Evolutionary conservation across 164 flowering plant species (phyloP), one percentile per base, ranked within the genome.

Genomic region (Aristolochia californica): DNA sequence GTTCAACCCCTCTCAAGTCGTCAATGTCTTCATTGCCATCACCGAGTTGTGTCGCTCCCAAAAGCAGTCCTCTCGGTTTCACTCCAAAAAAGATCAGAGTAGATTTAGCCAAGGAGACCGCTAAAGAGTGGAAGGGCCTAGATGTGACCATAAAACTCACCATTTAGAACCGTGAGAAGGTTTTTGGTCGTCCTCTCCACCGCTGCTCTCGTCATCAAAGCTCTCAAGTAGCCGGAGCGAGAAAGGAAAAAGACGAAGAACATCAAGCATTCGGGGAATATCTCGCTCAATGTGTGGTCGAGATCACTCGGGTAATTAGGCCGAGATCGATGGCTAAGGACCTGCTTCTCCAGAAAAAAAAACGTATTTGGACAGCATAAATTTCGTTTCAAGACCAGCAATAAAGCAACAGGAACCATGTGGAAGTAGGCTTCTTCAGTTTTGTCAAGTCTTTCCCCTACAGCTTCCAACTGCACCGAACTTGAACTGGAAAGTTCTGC

Each of bases 41-140:
- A 84, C 91, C 53, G 54, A 73, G 79, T 47, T 84, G 87, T 0
- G 82, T 84, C 45, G 85, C 91, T 12, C 91, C 91, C 5, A 84
- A 84, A 65, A 84, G 82, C 69, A 87, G 90, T 0, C 90, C 90
- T 0, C 76, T 84, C 25, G 90, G 90, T 61, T 79, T 84, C 40
- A 81, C 87, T 7, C 90, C 90, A 2, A 82, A 84, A 70, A 84
- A 84, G 75, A 78, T 84, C 67, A 85, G 87, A 59, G 87, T 82
- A 63, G 90, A 82, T 67, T 82, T 81, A 20, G 87, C 90, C 53
- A 84, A 84, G 55, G 87, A 81, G 69, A 81, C 87, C 1, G 87
- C 89, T 13, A 81, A 82, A 72, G 90, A 84, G 67, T 84, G 90
- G 90, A 84, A 84, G 83, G 90, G 90, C 38, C 82, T 84, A 16